A percentile compares a stretch with the other conserved stretches of the same genome.
These are phyloP conservation scores for Xylaria sp. DNA, from an alignment of 2,329 filamentous ascomycete genomes.

Conservation along the genomic window DNA sequence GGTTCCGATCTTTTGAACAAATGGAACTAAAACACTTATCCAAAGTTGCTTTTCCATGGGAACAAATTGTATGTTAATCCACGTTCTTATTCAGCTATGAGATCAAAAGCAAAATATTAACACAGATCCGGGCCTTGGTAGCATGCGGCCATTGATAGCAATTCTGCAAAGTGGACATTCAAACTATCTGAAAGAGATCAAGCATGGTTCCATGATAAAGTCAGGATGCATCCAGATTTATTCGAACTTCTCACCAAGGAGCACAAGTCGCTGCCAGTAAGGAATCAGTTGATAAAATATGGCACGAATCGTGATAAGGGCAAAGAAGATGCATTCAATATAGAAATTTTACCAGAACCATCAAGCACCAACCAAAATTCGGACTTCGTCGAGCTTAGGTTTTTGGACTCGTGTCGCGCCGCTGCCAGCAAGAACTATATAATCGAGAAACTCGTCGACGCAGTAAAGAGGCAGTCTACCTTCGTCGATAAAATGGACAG, in stretches of 20 bases:
- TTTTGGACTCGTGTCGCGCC: conserved; percentile 9
- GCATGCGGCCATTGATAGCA: conserved; percentile 11
- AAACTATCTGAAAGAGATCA: background rate
- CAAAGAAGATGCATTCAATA: background rate
- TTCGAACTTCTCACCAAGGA: conserved; percentile 1
- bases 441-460: conserved; percentile 13
- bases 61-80: conserved; percentile 14
- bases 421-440: conserved; percentile 6
- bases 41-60: conserved; percentile 12
- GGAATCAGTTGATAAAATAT: background rate
- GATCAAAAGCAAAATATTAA: background rate
- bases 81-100: background rate
- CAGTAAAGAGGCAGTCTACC: conserved; percentile 22
- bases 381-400: background rate
- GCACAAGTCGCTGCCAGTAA: background rate
- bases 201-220: conserved; percentile 13
- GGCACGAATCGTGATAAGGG: background rate
- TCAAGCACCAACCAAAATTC: background rate
- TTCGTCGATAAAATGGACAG: conserved; percentile 24
- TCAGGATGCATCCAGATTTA: conserved; percentile 10
- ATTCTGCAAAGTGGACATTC: conserved; percentile 11
- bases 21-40: background rate
- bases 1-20: conserved; percentile 18
- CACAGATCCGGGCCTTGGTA: background rate
- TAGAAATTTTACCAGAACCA: background rate